Percentiles rank a stretch among this genome's conserved stretches.
Conservation (phyloP, 2,329 filamentous ascomycete genomes). For the Hymenoscyphus linearis region DNA sequence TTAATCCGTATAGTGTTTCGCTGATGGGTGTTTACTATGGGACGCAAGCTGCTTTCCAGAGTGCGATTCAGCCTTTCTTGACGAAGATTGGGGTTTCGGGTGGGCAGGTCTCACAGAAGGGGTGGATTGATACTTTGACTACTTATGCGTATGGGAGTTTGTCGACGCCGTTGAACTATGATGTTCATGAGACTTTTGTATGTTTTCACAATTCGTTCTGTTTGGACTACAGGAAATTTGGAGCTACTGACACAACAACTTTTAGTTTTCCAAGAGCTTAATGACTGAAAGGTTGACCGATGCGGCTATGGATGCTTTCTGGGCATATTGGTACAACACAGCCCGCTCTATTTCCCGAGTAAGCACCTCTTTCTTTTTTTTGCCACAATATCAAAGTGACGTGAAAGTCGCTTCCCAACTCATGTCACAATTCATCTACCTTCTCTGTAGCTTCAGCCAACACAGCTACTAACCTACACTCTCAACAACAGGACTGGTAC, state of each 20-base stretch:
- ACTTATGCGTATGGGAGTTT: conserved; percentile 16
- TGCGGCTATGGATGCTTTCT: conserved; percentile 12
- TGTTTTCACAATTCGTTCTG: background rate
- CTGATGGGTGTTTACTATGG: conserved; percentile 16
- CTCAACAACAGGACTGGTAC: conserved; percentile 15
- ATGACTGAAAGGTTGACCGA: conserved; percentile 15
- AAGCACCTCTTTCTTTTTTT: background rate
- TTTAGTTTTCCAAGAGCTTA: conserved; percentile 18
- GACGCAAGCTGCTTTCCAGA: conserved; percentile 10
- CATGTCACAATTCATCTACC: background rate
- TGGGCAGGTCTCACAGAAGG: conserved; percentile 6
- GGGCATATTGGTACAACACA: conserved; percentile 13
- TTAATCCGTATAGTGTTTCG: conserved; percentile 1
- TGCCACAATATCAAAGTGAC: background rate
- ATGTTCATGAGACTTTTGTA: conserved; percentile 20
- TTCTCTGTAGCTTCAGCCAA: background rate
- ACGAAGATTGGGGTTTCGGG: conserved; percentile 9
- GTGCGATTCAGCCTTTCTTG: conserved; percentile 11
- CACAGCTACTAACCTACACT: background rate
- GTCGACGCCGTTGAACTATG: conserved; percentile 13
- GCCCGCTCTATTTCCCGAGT: conserved; percentile 1
- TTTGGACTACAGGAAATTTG: background rate
- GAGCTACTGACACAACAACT: background rate
- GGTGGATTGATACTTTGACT: conserved; percentile 14
- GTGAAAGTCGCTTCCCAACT: background rate